Conservation (phyloP, 2,329 filamentous ascomycete species). For the Aspergillus terreus region DNA sequence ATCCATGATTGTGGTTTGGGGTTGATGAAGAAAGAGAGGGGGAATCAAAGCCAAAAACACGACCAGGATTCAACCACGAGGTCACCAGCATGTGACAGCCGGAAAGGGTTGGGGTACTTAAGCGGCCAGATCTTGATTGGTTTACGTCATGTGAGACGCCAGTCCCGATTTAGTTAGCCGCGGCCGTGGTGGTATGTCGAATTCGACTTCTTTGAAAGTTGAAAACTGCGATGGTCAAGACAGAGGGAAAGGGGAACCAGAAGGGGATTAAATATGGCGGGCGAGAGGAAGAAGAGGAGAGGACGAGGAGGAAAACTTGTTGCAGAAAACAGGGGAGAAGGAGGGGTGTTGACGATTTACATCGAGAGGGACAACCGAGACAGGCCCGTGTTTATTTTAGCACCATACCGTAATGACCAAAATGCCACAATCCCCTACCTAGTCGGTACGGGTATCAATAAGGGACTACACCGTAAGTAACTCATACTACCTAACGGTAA, state of each 20-base stretch:
- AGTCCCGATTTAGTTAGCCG: constrained; percentile 5
- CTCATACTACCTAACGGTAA: background rate
- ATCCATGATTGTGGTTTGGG: constrained; percentile 30
- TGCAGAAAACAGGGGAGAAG: too few species aligned
- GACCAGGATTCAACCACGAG: constrained; percentile 1
- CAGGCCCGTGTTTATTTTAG: too few species aligned
- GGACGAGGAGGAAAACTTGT: too few species aligned
- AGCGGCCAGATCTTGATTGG: constrained; percentile 11
- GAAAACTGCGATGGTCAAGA: background rate
- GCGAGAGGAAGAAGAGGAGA: background rate
- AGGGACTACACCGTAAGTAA: too few species aligned
- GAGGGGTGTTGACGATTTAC: too few species aligned
- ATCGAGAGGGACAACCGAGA: too few species aligned
- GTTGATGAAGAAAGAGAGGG: constrained; percentile 17
- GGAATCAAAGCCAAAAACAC: background rate
- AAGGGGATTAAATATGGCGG: background rate
- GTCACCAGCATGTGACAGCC: constrained; percentile 18
- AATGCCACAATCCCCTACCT: too few species aligned
- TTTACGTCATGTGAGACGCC: constrained; percentile 7
- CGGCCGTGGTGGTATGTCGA: too few species aligned
- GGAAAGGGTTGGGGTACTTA: constrained; percentile 11
- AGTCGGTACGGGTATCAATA: background rate
- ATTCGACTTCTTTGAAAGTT: background rate
- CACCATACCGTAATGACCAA: too few species aligned
- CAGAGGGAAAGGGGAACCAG: too few species aligned